These are phyloP conservation scores for Globisporangium lucens DNA, from an alignment of 352 stramenopile species.

Conservation along the genomic window DNA sequence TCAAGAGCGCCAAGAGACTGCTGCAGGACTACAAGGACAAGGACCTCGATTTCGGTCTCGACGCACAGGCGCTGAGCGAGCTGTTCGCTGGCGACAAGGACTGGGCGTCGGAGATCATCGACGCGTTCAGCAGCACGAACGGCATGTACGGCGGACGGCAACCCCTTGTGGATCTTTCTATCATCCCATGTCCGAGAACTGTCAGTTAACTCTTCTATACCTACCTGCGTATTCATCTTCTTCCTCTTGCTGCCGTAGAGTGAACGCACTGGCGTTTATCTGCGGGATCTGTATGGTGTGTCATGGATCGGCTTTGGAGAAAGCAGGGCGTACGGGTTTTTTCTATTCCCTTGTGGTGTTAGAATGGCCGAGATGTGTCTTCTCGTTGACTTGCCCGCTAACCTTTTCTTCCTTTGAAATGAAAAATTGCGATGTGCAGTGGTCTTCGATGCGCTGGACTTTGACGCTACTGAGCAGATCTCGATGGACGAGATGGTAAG, in stretches of 20 bases:
- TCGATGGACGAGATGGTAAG: conserved; percentile 77
- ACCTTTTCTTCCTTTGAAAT: neutral
- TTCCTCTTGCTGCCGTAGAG: conserved; percentile 20
- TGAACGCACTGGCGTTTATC: conserved; percentile 71
- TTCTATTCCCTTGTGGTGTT: neutral
- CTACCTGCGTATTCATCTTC: too few relatives aligned
- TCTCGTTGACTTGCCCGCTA: neutral
- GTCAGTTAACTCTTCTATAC: too few relatives aligned
- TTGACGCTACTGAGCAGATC: conserved; percentile 65
- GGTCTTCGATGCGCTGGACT: conserved; percentile 74
- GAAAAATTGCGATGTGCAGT: conserved; percentile 27
- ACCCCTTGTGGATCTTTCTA: neutral
- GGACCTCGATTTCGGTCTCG: conserved; percentile 69
- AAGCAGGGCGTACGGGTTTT: conserved; percentile 33
- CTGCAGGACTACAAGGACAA: conserved; percentile 73
- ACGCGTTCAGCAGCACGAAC: conserved; percentile 52
- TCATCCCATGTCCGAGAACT: neutral
- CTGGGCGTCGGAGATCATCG: conserved; percentile 54
- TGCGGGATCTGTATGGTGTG: conserved; percentile 47
- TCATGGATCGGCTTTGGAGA: conserved; percentile 43
- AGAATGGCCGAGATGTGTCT: neutral
- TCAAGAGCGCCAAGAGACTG: conserved; percentile 45
- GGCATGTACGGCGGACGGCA: conserved; percentile 45
- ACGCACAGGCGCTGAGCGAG: conserved; percentile 44
- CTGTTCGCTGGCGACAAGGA: conserved; percentile 45